Conservation (phyloP, 75 land plant genomes). For the Sequoia sempervirens region DNA sequence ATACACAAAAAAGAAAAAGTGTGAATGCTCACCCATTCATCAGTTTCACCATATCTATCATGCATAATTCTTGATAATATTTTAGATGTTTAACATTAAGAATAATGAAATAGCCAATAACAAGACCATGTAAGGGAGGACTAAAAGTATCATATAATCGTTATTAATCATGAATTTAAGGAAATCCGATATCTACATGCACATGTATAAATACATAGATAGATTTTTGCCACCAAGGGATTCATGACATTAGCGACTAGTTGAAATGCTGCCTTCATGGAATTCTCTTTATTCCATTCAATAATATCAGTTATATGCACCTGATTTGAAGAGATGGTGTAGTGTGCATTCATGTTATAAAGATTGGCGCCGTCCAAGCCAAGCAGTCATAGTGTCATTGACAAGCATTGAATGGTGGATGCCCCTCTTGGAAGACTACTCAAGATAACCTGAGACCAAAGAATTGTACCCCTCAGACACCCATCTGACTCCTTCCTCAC, state of each 20-base stretch:
- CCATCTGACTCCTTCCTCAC: constrained; percentile 27
- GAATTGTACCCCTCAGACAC: constrained; percentile 35
- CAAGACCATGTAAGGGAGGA: background rate
- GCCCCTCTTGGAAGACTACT: constrained; percentile 21
- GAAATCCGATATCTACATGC: background rate
- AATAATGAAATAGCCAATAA: background rate
- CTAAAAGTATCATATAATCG: background rate
- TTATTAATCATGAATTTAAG: background rate
- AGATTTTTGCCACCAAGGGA: background rate
- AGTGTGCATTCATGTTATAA: too few species aligned
- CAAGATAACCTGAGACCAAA: constrained; percentile 43
- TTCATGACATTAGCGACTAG: background rate
- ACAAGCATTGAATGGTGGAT: constrained; percentile 37
- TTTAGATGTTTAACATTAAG: background rate
- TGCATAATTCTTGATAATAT: background rate
- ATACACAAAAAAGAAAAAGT: background rate
- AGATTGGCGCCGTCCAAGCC: too few species aligned
- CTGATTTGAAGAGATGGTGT: background rate
- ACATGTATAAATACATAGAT: background rate
- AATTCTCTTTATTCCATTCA: background rate
- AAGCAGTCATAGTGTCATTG: constrained; percentile 19
- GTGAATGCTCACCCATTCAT: background rate
- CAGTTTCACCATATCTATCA: background rate
- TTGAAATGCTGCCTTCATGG: background rate
- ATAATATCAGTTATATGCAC: background rate